phyloP scores from a whole-genome alignment of 768 basidiomycete genomes.

The Agaricus subrufescens region DNA sequence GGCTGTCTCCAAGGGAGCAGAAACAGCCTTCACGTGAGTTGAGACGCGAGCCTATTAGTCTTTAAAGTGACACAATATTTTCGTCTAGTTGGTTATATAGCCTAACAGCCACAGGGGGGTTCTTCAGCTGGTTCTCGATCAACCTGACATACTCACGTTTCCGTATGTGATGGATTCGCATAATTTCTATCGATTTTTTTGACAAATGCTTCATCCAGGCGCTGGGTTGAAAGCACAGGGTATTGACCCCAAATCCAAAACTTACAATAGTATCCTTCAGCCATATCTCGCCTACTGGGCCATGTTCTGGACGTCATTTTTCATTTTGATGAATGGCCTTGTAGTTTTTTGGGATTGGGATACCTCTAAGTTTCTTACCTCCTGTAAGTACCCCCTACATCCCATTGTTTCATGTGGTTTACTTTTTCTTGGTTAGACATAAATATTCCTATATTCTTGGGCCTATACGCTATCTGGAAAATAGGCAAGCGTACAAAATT shows the following conservation, averaged over 20 bases:
- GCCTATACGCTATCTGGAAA: conserved; percentile 42
- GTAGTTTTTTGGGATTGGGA: conserved; percentile 60
- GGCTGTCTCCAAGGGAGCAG: conserved; percentile 50
- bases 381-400: conserved; percentile 25
- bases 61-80: background rate
- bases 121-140: conserved; percentile 64
- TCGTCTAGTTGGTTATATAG: conserved; percentile 59
- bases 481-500: conserved; percentile 32
- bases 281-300: conserved; percentile 72
- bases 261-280: conserved; percentile 58
- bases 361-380: conserved; percentile 42
- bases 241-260: conserved; percentile 52
- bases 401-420: background rate
- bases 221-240: conserved; percentile 64
- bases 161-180: conserved; percentile 31
- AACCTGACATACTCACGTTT: conserved; percentile 72
- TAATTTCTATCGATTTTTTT: background rate
- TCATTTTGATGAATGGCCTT: conserved; percentile 49
- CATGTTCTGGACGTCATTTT: conserved; percentile 56
- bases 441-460: conserved; percentile 41
- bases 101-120: conserved; percentile 63
- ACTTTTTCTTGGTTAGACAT: conserved; percentile 27
- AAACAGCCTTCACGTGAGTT: conserved; percentile 50
- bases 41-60: conserved; percentile 1
- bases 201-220: conserved; percentile 26